These are phyloP conservation scores for Vigna nakashimae DNA, from an alignment of 306 rosid species.

Conservation along the genomic window DNA sequence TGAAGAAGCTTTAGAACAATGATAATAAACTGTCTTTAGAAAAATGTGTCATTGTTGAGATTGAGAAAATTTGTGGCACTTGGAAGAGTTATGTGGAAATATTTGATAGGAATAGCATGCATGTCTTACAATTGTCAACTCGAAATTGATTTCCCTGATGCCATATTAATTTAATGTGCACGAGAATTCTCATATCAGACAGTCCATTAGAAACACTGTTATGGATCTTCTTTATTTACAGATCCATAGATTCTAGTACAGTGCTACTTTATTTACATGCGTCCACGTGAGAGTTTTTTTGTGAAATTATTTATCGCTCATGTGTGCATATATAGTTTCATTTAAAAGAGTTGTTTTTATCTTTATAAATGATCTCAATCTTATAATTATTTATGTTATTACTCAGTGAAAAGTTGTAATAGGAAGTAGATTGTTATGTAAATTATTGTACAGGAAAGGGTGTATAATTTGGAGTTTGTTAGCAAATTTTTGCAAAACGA, in stretches of 20 bases:
- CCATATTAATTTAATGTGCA: neutral
- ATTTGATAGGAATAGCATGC: neutral
- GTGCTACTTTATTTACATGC: neutral
- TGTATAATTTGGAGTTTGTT: too few relatives aligned
- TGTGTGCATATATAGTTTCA: too few relatives aligned
- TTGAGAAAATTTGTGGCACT: neutral
- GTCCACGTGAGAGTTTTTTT: too few relatives aligned
- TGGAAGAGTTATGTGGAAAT: neutral
- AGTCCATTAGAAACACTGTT: neutral
- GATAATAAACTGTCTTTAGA: neutral
- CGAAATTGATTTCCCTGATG: neutral
- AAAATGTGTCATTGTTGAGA: neutral
- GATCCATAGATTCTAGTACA: neutral
- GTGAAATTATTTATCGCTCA: too few relatives aligned
- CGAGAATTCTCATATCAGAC: neutral
- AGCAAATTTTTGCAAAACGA: too few relatives aligned
- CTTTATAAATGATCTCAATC: too few relatives aligned
- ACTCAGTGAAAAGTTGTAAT: too few relatives aligned
- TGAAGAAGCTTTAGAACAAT: too few relatives aligned
- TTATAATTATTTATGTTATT: too few relatives aligned
- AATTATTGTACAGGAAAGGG: too few relatives aligned
- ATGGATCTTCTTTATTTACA: neutral
- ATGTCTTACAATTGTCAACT: constrained; percentile 1
- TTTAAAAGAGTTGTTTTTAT: too few relatives aligned
- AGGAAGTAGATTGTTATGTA: too few relatives aligned